A percentile compares a stretch with the other conserved stretches of the same genome.
phyloP scores from a whole-genome alignment of 2,329 filamentous ascomycete genomes.

The Scortechinia acanthostroma region DNA sequence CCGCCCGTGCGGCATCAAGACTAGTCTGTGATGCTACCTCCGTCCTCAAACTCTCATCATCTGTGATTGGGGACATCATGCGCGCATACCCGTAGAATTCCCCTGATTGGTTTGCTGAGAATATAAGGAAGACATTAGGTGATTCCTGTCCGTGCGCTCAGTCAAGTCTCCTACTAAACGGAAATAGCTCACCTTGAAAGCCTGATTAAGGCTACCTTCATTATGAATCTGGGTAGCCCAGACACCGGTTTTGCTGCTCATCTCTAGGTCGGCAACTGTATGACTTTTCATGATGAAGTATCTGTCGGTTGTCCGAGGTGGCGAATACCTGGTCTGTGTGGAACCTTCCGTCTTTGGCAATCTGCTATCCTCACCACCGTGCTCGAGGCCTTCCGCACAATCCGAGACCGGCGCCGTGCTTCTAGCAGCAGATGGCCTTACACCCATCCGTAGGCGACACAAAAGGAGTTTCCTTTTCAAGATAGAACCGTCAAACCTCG shows the following conservation, averaged over 20 bases:
- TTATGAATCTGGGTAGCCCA: conserved; percentile 97
- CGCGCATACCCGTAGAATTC: conserved; percentile 94
- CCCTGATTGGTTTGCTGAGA: conserved; percentile 94
- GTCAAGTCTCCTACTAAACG: background rate
- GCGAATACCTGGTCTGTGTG: conserved; percentile 13
- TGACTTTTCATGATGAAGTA: conserved; percentile 93
- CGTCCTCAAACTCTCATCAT: conserved; percentile 65
- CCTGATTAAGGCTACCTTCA: conserved; percentile 73
- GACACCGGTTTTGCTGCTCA: conserved; percentile 78
- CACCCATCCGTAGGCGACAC: conserved; percentile 72
- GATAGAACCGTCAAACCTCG: conserved; percentile 80
- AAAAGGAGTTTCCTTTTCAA: conserved; percentile 82
- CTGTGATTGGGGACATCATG: conserved; percentile 78
- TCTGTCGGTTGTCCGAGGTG: conserved; percentile 33
- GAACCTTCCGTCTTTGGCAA: conserved; percentile 42
- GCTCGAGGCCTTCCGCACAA: conserved; percentile 36
- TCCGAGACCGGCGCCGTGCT: conserved; percentile 14
- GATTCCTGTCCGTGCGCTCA: background rate
- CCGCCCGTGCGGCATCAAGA: conserved; percentile 38
- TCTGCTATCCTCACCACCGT: conserved; percentile 33
- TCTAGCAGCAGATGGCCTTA: conserved; percentile 34
- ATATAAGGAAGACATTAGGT: conserved; percentile 87
- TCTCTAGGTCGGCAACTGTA: conserved; percentile 80
- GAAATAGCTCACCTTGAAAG: conserved; percentile 62
- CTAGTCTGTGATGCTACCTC: conserved; percentile 57